A percentile compares a stretch with the other conserved stretches of the same genome.
These are phyloP conservation scores for Aspergillus luchuensis DNA, from an alignment of 2,329 filamentous ascomycete genomes.

Conservation along the genomic window DNA sequence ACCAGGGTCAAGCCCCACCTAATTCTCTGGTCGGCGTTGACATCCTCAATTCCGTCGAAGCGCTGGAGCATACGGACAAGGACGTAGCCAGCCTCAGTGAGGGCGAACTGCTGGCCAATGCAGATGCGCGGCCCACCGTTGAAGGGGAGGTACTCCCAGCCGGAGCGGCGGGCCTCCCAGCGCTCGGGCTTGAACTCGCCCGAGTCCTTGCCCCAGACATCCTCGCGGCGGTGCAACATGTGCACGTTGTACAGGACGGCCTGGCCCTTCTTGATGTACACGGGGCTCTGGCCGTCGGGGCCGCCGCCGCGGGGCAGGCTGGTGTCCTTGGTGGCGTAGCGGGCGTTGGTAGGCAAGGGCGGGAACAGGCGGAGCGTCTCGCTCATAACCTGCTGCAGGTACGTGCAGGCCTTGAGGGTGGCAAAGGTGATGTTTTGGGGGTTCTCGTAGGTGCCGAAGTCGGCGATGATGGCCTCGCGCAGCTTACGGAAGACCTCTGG, in stretches of 20 bases:
- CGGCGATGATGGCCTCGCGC: conserved; percentile 18
- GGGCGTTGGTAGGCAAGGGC: conserved; percentile 45
- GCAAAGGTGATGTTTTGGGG: conserved; percentile 41
- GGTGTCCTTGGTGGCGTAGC: conserved; percentile 41
- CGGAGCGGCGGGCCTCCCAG: conserved; percentile 39
- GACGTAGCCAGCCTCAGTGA: conserved; percentile 40
- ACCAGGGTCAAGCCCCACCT: conserved; percentile 29
- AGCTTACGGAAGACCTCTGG: conserved; percentile 19
- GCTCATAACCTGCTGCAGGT: conserved; percentile 41
- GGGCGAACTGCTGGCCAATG: conserved; percentile 39
- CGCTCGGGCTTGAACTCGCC: conserved; percentile 52
- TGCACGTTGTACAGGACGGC: conserved; percentile 67
- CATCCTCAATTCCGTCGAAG: conserved; percentile 32
- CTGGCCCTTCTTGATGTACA: conserved; percentile 66
- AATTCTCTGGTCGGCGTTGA: conserved; percentile 25
- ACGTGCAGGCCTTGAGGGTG: conserved; percentile 44
- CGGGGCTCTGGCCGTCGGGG: conserved; percentile 57
- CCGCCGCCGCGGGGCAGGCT: conserved; percentile 58
- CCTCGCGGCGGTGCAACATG: conserved; percentile 69
- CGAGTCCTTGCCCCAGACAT: conserved; percentile 48
- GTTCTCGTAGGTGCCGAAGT: conserved; percentile 22
- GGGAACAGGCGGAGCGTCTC: conserved; percentile 46
- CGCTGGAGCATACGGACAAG: conserved; percentile 37
- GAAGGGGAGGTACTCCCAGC: conserved; percentile 38
- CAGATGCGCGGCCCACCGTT: conserved; percentile 36